Evolutionary conservation across 768 basidiomycete species (phyloP).

Genomic region (Psilocybe cubensis): DNA sequence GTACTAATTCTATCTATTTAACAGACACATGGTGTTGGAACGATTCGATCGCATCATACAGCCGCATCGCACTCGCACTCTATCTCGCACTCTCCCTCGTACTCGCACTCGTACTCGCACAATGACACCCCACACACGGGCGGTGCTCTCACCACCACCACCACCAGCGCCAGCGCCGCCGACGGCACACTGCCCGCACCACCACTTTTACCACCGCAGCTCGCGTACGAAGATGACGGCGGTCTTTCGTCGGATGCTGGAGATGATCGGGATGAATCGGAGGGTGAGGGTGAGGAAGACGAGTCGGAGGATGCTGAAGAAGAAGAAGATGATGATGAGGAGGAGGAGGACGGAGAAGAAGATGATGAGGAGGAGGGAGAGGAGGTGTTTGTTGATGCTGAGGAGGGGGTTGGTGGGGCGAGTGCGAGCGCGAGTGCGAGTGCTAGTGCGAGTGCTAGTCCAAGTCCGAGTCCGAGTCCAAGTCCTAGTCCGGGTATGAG

Average conservation of each 20-base stretch:
- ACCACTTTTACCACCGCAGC: too few relatives aligned
- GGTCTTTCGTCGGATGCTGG: conserved; percentile 56
- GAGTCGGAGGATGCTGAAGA: conserved; percentile 36
- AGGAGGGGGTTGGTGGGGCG: too few relatives aligned
- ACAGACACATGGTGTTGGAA: conserved; percentile 87
- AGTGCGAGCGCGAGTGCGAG: too few relatives aligned
- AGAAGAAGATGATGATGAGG: conserved; percentile 21
- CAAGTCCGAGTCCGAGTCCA: neutral
- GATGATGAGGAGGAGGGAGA: conserved; percentile 38
- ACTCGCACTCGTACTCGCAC: conserved; percentile 23
- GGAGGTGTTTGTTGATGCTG: too few relatives aligned
- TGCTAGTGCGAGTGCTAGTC: neutral
- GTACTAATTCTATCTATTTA: neutral
- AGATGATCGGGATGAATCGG: neutral
- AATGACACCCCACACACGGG: conserved; percentile 34
- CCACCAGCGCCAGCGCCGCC: too few relatives aligned
- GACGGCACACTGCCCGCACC: too few relatives aligned
- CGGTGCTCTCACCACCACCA: too few relatives aligned
- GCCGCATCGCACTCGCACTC: too few relatives aligned
- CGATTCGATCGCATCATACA: conserved; percentile 75
- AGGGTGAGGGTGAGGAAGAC: neutral
- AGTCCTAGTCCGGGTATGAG: neutral
- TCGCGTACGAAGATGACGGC: conserved; percentile 89
- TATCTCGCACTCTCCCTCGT: conserved; percentile 22
- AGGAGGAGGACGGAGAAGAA: conserved; percentile 14